phyloP scores from a whole-genome alignment of 2,329 filamentous ascomycete species.

The Gnomoniopsis smithogilvyi region DNA sequence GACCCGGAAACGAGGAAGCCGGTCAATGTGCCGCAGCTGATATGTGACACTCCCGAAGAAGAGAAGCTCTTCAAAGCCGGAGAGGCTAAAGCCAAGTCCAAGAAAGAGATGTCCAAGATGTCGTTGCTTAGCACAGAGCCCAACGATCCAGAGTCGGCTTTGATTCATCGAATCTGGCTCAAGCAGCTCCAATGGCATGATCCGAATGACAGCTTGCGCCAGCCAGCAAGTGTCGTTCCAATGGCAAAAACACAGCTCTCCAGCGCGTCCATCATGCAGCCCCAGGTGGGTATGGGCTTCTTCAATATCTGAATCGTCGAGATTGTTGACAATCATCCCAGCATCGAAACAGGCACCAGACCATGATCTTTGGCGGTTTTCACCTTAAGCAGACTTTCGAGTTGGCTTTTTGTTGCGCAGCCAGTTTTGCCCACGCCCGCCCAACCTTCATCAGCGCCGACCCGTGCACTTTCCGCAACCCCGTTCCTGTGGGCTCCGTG shows the following conservation, averaged over 20 bases:
- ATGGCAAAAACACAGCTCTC: constrained; percentile 56
- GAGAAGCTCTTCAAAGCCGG: constrained; percentile 60
- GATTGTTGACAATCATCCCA: background rate
- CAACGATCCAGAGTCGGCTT: constrained; percentile 66
- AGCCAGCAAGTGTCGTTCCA: constrained; percentile 45
- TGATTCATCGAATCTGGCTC: constrained; percentile 73
- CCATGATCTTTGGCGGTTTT: constrained; percentile 78
- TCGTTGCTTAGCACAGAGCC: constrained; percentile 66
- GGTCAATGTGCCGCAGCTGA: constrained; percentile 54
- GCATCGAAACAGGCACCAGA: constrained; percentile 51
- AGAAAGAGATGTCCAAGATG: constrained; percentile 59
- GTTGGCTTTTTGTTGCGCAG: constrained; percentile 71
- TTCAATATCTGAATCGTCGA: background rate
- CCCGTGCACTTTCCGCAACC: constrained; percentile 71
- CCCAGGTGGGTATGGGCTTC: constrained; percentile 34
- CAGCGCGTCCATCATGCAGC: constrained; percentile 73
- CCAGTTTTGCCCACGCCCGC: constrained; percentile 65
- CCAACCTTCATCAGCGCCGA: constrained; percentile 72
- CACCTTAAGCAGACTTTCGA: constrained; percentile 73
- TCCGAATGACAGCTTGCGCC: constrained; percentile 28
- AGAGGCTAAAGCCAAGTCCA: constrained; percentile 55
- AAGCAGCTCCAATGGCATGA: constrained; percentile 61
- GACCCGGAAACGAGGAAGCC: constrained; percentile 65
- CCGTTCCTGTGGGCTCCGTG: constrained; percentile 71
- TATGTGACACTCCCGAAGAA: constrained; percentile 61